Conservation (phyloP, 164 flowering plant species). For the Vitis rupestris region DNA sequence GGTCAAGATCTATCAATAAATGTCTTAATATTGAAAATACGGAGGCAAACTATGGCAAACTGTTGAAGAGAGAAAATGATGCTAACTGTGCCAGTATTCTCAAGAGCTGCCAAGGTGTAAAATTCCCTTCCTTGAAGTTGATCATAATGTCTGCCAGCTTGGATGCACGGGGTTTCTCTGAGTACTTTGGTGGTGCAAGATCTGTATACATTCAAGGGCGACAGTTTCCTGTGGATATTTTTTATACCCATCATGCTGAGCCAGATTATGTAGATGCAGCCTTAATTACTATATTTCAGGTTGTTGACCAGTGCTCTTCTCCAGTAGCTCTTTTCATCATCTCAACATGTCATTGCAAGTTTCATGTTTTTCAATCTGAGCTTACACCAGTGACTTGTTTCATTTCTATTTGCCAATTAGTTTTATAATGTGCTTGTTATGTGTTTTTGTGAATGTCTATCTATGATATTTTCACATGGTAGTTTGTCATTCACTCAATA, state of each 20-base stretch:
- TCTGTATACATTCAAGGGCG: constrained; percentile 93
- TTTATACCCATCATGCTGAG: constrained; percentile 64
- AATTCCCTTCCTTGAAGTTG: constrained; percentile 62
- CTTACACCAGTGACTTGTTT: neutral
- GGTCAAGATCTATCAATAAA: constrained; percentile 38
- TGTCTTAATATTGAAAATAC: constrained; percentile 11
- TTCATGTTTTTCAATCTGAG: neutral
- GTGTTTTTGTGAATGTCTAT: neutral
- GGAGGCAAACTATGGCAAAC: constrained; percentile 23
- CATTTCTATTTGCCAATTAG: neutral
- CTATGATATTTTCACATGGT: neutral
- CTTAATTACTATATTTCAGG: constrained; percentile 89
- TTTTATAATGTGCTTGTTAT: neutral
- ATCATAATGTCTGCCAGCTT: constrained; percentile 97
- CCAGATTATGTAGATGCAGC: constrained; percentile 79
- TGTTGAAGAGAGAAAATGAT: constrained; percentile 30
- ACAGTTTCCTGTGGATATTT: constrained; percentile 79
- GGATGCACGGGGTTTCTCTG: constrained; percentile 88
- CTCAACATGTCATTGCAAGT: neutral
- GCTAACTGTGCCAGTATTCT: constrained; percentile 15
- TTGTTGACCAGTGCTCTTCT: constrained; percentile 16
- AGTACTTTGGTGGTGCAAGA: constrained; percentile 82
- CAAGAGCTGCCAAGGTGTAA: constrained; percentile 43
- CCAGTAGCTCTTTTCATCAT: neutral
- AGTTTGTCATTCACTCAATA: too few relatives aligned